phyloP scores from a whole-genome alignment of 371 early-diverging fungal genomes.

The Saksenaea vasiformis region DNA sequence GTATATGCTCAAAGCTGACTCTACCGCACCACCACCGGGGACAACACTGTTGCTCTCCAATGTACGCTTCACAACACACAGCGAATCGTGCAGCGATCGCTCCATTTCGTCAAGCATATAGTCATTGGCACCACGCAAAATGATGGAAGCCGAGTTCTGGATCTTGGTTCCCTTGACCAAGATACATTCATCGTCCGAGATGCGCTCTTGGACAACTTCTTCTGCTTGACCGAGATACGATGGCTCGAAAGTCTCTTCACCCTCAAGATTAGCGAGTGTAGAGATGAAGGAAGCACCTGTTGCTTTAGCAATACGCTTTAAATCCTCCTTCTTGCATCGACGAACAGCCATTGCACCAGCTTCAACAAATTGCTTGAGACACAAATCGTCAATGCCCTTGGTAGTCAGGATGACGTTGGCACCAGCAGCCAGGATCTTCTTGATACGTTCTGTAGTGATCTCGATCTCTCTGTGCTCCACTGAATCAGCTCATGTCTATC shows the following conservation, averaged over 20 bases:
- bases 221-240: constrained; percentile 2
- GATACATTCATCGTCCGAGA: constrained; percentile 98
- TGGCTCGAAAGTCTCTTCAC: constrained; percentile 94
- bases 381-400: constrained; percentile 99
- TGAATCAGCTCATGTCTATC: not conserved
- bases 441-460: constrained; percentile 95
- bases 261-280: constrained; percentile 97
- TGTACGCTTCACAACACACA: constrained; percentile 98
- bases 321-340: constrained; percentile 97
- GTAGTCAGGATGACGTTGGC: constrained; percentile 99
- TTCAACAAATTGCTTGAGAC: constrained; percentile 97
- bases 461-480: constrained; percentile 79
- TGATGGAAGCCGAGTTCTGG: constrained; percentile 89
- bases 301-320: constrained; percentile 97
- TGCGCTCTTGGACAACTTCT: constrained; percentile 91
- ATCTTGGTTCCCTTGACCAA: constrained; percentile 94
- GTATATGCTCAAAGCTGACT: constrained; percentile 96
- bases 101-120: constrained; percentile 99
- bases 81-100: constrained; percentile 96
- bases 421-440: constrained; percentile 95
- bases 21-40: constrained; percentile 99
- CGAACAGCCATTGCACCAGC: constrained; percentile 93
- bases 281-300: constrained; percentile 96
- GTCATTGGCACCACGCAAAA: constrained; percentile 99
- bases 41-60: constrained; percentile 97